phyloP scores from a whole-genome alignment of 2,329 filamentous ascomycete species.

The Colletotrichum liaoningense region DNA sequence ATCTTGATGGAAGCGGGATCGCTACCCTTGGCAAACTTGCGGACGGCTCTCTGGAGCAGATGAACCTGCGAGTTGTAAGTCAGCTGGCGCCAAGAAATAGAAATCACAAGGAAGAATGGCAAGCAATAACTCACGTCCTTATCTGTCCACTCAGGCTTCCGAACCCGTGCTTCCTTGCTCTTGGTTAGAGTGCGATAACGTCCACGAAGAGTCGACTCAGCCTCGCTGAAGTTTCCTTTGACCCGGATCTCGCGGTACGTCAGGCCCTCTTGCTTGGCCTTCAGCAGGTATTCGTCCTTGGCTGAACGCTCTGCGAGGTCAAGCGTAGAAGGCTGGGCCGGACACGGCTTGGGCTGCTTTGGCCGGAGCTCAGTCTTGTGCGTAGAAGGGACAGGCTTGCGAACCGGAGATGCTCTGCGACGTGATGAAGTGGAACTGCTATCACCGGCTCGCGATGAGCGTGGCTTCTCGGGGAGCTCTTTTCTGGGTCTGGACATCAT shows the following conservation, averaged over 20 bases:
- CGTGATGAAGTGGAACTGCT: not conserved
- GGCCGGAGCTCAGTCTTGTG: conserved; percentile 21
- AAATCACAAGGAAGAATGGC: not conserved
- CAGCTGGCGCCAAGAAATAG: not conserved
- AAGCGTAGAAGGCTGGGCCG: not conserved
- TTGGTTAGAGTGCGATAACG: conserved; percentile 75
- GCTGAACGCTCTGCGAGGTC: conserved; percentile 22
- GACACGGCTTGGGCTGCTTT: conserved; percentile 19
- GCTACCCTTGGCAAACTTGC: conserved; percentile 45
- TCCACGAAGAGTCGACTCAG: conserved; percentile 79
- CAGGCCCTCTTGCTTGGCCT: conserved; percentile 65
- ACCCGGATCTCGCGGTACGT: conserved; percentile 74
- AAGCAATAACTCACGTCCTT: conserved; percentile 68
- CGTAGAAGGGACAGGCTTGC: not conserved
- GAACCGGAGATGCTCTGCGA: not conserved
- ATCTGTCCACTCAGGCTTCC: conserved; percentile 73
- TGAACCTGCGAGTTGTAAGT: conserved; percentile 48
- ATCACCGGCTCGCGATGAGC: not conserved
- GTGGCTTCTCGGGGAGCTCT: conserved; percentile 28
- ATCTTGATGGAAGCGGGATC: conserved; percentile 51
- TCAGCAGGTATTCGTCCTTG: conserved; percentile 63
- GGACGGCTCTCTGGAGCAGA: conserved; percentile 58
- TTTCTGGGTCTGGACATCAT: conserved; percentile 19
- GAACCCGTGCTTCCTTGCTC: conserved; percentile 68
- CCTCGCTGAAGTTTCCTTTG: conserved; percentile 67